Base-by-base conservation (phyloP, 108 stramenopile genomes). In the Cyclotella sp. region DNA sequence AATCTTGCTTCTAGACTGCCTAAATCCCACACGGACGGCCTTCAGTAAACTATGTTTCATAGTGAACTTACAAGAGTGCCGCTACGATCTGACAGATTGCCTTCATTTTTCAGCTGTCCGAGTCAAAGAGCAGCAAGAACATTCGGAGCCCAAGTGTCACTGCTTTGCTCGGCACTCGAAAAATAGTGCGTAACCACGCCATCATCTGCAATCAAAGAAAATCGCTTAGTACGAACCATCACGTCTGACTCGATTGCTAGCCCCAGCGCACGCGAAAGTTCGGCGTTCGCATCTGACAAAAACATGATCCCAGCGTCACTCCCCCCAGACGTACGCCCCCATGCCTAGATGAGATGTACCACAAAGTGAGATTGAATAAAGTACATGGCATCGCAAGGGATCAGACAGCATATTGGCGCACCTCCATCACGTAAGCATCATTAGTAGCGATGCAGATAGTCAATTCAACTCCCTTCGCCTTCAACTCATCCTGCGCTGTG, bases 381-480 rank as follows among this genome's bases (percentile, higher is more conserved):
- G 15, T 54, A 58, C 12, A 73, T 34, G 30, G 30, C 62, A 58
- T 42, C 46, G 57, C 7, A 5, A 52, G 0, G 21, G 34, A 27
- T 19, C 16, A 58, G 69, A 40, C 27, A 47, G 9, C 19, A 12
- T 52, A 53, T 27, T 55, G n/a, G 47, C 85, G 63, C 63, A 90
- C 90, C 70, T 91, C 89, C 92, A 93, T 94, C 13, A 92, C 91
- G 73, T 77, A 93, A 3, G 91, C 73, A 77, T 96, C 96, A 70
- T 96, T 96, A 11, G 93, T 94, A 27, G 96, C 93, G 58, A 94
- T 81, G 72, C 96, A 96, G 67, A 96, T 91, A 18, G 90, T 89
- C 26, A 88, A 46, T 21, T 95, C 94, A 19, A 95, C 86, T 5
- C 93, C 96, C 78, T 92, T 94, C 0, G 60, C 86, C 76, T 91